Conservation (phyloP, 1,139 yeast genomes). For the Yamadazyma blattariae region DNA sequence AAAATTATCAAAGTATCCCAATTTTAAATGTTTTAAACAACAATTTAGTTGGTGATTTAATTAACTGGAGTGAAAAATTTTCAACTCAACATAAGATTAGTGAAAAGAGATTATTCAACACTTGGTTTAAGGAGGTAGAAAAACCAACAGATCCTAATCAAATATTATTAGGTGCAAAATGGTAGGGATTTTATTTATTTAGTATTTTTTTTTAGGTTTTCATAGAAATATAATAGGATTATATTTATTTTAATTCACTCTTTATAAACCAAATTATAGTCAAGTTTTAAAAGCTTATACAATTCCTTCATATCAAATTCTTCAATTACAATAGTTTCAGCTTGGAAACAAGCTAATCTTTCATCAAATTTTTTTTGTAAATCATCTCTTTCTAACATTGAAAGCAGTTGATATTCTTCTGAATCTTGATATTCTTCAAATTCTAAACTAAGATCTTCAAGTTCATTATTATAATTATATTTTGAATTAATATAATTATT, state of each 20-base stretch:
- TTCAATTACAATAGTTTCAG: background rate
- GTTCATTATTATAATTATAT: background rate
- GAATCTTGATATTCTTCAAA: background rate
- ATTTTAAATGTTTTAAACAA: constrained; percentile 8
- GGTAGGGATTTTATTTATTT: constrained; percentile 22
- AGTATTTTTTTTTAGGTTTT: background rate
- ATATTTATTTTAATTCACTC: no score
- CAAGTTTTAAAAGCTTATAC: background rate
- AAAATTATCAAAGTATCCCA: constrained; percentile 28
- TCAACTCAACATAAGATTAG: constrained; percentile 25
- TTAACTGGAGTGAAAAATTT: constrained; percentile 34
- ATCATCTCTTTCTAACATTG: background rate
- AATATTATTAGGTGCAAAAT: constrained; percentile 42
- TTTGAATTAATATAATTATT: background rate
- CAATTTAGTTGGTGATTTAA: constrained; percentile 13
- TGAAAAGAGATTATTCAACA: constrained; percentile 39
- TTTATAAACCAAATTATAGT: background rate
- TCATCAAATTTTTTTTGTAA: background rate
- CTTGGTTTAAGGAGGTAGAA: constrained; percentile 51
- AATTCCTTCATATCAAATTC: background rate
- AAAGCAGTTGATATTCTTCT: background rate
- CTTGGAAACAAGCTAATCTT: background rate
- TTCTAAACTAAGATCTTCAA: background rate
- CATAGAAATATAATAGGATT: no score
- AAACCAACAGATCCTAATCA: constrained; percentile 49